Evolutionary conservation across 2,329 filamentous ascomycete genomes (phyloP).

Genomic region (Furcasterigmium furcatum): DNA sequence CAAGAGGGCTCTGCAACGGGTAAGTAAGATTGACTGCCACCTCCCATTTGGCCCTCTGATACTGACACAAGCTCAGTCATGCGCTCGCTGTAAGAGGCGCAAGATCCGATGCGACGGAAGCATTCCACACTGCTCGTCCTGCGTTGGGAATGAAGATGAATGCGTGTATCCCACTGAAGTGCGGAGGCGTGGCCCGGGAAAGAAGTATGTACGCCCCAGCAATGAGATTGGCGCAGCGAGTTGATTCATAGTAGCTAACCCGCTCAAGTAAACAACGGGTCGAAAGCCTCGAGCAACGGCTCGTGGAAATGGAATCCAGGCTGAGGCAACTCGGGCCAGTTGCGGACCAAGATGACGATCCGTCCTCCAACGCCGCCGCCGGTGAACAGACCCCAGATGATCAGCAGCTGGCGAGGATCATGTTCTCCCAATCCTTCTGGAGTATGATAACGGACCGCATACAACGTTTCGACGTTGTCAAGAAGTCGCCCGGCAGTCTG

Average conservation of each 20-base stretch:
- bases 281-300: conserved; percentile 8
- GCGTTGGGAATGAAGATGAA: conserved; percentile 5
- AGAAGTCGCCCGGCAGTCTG: too few species aligned
- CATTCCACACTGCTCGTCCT: conserved; percentile 8
- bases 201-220: conserved; percentile 4
- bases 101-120: conserved; percentile 11
- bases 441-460: too few species aligned
- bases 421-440: too few species aligned
- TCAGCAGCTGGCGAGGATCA: too few species aligned
- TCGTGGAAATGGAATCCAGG: conserved; percentile 11
- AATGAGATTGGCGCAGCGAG: too few species aligned
- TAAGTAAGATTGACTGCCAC: background rate
- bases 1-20: too few species aligned
- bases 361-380: too few species aligned
- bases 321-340: background rate
- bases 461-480: too few species aligned
- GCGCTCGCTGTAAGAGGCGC: conserved; percentile 10
- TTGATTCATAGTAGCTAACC: too few species aligned
- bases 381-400: too few species aligned
- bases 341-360: too few species aligned
- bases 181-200: conserved; percentile 9
- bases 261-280: conserved; percentile 13
- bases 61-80: conserved; percentile 4
- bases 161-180: conserved; percentile 9
- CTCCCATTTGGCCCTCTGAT: too few species aligned